These are phyloP conservation scores for Alternaria sp. DNA, from an alignment of 2,329 filamentous ascomycete species.

Conservation along the genomic window DNA sequence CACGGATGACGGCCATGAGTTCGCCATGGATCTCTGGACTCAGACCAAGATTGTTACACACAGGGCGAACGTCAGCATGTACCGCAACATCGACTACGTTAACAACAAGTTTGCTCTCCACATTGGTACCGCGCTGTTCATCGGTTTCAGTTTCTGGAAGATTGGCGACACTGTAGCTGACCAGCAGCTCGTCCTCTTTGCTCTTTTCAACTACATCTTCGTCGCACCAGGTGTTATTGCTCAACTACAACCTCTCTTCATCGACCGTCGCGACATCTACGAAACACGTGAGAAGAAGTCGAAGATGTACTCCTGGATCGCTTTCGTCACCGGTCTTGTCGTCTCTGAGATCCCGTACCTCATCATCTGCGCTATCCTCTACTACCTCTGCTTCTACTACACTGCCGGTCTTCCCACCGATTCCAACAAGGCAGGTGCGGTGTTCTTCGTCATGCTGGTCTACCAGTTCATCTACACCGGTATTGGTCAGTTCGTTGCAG, in stretches of 20 bases:
- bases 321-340: constrained; percentile 74
- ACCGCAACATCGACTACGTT: constrained; percentile 36
- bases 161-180: constrained; percentile 44
- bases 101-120: constrained; percentile 40
- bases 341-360: constrained; percentile 74
- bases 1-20: constrained; percentile 51
- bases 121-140: constrained; percentile 34
- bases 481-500: constrained; percentile 65
- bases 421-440: constrained; percentile 64
- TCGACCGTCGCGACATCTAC: constrained; percentile 58
- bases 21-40: constrained; percentile 33
- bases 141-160: constrained; percentile 40
- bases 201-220: constrained; percentile 61
- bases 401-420: constrained; percentile 40
- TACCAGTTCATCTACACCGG: constrained; percentile 69
- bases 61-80: constrained; percentile 33
- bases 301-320: constrained; percentile 77
- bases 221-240: constrained; percentile 52
- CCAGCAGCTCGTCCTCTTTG: constrained; percentile 55
- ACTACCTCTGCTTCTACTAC: constrained; percentile 74
- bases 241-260: constrained; percentile 56
- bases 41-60: constrained; percentile 36
- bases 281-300: constrained; percentile 68
- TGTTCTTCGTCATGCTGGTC: constrained; percentile 60
- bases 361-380: constrained; percentile 66